phyloP scores from a whole-genome alignment of 192 early-diverging fungal genomes.

The Entomortierella beljakovae region DNA sequence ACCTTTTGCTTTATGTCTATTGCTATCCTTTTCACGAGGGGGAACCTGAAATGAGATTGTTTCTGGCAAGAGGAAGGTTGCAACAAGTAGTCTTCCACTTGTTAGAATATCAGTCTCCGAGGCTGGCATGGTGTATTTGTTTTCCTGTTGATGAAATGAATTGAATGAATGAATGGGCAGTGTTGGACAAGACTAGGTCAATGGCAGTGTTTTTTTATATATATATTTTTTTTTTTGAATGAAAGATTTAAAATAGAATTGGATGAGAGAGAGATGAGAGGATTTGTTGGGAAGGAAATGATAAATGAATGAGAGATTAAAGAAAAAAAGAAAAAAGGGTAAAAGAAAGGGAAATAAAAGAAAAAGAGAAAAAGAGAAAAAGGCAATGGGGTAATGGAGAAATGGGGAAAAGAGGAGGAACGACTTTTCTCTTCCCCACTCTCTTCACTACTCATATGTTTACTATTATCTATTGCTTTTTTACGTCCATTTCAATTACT shows the following conservation, averaged over 20 bases:
- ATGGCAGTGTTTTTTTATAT: too few species aligned
- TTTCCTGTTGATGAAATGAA: neutral
- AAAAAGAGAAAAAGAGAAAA: neutral
- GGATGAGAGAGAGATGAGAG: neutral
- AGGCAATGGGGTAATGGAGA: neutral
- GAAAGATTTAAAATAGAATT: neutral
- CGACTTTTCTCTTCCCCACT: neutral
- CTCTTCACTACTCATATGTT: neutral
- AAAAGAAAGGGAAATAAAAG: neutral
- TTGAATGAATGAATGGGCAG: too few species aligned
- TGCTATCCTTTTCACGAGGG: constrained; percentile 51
- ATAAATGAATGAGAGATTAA: neutral
- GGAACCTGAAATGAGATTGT: constrained; percentile 73
- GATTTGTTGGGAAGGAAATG: neutral
- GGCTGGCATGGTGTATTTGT: too few species aligned
- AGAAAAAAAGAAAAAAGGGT: neutral
- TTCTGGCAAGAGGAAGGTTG: constrained; percentile 78
- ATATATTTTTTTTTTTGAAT: too few species aligned
- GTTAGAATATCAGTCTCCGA: neutral
- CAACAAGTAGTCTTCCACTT: constrained; percentile 71
- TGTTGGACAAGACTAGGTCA: neutral
- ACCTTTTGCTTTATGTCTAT: constrained; percentile 15
- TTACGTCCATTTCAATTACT: neutral
- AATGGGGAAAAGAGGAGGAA: neutral
- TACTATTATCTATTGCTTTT: neutral